Evolutionary conservation across 345 rosid species (phyloP), one percentile per base, ranked within the genome.

Genomic region (Lagerstroemia speciosa): DNA sequence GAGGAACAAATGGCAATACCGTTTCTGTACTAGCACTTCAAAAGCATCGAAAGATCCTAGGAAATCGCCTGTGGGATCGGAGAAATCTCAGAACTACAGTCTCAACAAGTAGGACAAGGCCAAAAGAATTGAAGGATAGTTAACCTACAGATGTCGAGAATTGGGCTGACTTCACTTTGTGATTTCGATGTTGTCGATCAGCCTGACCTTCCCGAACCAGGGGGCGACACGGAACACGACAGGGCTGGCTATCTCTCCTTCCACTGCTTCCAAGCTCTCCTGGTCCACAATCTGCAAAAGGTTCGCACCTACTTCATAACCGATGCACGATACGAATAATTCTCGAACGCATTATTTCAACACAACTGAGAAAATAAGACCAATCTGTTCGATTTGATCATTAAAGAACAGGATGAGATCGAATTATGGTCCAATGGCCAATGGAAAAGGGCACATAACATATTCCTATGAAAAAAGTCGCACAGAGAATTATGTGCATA

Each of bases 171-270:
- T 57, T 57, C 62, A 57, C 16, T 7, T 48, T 15, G 12, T 46
- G 76, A 91, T 91, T 83, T 93, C 94, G 33, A 85, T 70, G 83
- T 91, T 93, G 74, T 93, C 98, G 55, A 89, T 84, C 26, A 93
- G 84, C 76, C 97, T 80, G 63, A 91, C 98, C 19, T 80, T 77
- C 43, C 97, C 97, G 78, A 93, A 89, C 88, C 89, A 86, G 26
- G 90, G 88, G 12, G 97, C 97, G 14, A 87, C 72, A 67, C 92
- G 86, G 72, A 93, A 62, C 48, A 89, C 91, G 5, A 86, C 87
- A 9, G 91, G 86, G 45, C 73, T 78, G 68, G 69, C 72, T 65
- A 89, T 84, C 77, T 78, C 89, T 68, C 76, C 87, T 69, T 78
- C 87, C 48, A 81, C 88, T 24, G 78, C 75, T 77, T 87, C 83